Evolutionary conservation across 140 eudicot genomes (phyloP).

Genomic region (Oenanthe javanica): DNA sequence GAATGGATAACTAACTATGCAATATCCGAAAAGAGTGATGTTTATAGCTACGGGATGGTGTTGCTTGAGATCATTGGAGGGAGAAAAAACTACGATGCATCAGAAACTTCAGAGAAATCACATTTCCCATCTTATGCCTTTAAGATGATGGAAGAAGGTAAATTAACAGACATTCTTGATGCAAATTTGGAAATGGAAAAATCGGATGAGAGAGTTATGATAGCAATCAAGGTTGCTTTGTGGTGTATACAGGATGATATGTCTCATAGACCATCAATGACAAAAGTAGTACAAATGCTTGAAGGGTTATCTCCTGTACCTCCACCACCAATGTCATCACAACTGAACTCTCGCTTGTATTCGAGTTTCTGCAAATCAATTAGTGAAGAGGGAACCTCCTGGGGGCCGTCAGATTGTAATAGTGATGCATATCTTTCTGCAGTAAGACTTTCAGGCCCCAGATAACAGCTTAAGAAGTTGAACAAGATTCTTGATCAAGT

Average conservation of each 20-base stretch:
- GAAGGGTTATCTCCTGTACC: slow-evolving; percentile 67
- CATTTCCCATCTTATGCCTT: slow-evolving; percentile 82
- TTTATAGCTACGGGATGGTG: slow-evolving; percentile 90
- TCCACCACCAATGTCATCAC: slow-evolving; percentile 56
- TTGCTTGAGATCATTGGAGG: slow-evolving; percentile 85
- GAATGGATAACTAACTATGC: slow-evolving; percentile 96
- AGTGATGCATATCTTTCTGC: slow-evolving; percentile 76
- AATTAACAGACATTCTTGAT: slow-evolving; percentile 39
- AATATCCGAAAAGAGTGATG: slow-evolving; percentile 93
- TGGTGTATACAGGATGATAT: slow-evolving; percentile 96
- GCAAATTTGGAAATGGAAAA: slow-evolving; percentile 33
- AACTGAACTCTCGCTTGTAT: slow-evolving; percentile 23
- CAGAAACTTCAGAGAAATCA: slow-evolving; percentile 47
- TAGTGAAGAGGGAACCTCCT: slow-evolving; percentile 77
- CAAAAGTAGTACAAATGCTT: slow-evolving; percentile 88
- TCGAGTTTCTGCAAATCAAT: slow-evolving; percentile 43
- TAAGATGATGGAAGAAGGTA: slow-evolving; percentile 85
- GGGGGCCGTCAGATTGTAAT: slow-evolving; percentile 72
- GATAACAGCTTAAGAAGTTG: slow-evolving; percentile 29
- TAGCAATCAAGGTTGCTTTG: slow-evolving; percentile 69
- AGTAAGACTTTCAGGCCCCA: slow-evolving; percentile 80
- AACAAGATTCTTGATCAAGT: slow-evolving; percentile 20
- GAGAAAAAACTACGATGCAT: slow-evolving; percentile 56
- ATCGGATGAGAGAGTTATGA: slow-evolving; percentile 54
- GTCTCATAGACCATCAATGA: slow-evolving; percentile 66